Percentiles rank a stretch among this genome's conserved stretches.
Conservation (phyloP, 78 protist genomes). For the Chrysochromulina tobinii region DNA sequence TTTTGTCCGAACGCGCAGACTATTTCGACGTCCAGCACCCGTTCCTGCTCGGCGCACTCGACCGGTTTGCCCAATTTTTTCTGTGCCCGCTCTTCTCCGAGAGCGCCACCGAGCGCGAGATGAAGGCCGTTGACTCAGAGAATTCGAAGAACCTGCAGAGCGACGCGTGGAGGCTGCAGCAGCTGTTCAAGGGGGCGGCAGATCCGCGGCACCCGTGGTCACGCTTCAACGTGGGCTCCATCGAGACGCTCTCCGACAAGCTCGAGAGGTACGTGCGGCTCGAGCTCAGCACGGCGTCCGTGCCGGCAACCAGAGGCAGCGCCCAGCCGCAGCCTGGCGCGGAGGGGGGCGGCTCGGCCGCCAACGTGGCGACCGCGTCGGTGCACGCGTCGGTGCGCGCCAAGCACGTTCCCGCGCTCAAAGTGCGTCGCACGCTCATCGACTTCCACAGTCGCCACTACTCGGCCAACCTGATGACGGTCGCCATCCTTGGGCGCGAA, state of each 20-base stretch:
- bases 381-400: not conserved
- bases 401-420: not conserved
- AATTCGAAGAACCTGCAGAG: slow-evolving; percentile 1
- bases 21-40: slow-evolving; percentile 36
- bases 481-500: not conserved
- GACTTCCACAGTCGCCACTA: not conserved
- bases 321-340: no score
- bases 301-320: no score
- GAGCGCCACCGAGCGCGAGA: not conserved
- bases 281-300: not conserved
- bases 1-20: not conserved
- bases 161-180: not conserved
- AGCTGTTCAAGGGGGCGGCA: not conserved
- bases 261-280: not conserved
- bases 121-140: slow-evolving; percentile 12
- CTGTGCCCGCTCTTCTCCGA: slow-evolving; percentile 1
- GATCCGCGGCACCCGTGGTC: not conserved
- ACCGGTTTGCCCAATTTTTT: slow-evolving; percentile 14
- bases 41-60: not conserved
- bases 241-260: not conserved
- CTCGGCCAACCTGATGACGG: not conserved
- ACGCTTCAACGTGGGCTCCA: not conserved
- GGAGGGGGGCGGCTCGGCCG: no score
- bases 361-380: not conserved
- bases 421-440: not conserved